Conservation (phyloP, 192 early-diverging fungal genomes). For the Allomyces arbusculus region DNA sequence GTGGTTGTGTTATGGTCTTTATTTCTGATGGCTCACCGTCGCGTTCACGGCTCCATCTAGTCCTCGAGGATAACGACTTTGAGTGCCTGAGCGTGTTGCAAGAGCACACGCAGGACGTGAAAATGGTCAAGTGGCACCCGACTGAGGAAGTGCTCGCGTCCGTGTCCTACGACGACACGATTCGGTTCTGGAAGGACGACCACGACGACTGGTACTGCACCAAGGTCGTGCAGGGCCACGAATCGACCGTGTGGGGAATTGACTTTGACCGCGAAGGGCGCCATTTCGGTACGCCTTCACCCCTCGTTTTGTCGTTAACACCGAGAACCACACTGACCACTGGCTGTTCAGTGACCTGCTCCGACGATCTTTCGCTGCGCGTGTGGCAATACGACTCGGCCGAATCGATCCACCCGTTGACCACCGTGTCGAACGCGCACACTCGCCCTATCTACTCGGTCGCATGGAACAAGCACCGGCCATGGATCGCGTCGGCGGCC, state of each 20-base stretch:
- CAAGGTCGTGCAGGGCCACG: conserved; percentile 64
- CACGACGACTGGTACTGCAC: conserved; percentile 93
- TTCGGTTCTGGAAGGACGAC: conserved; percentile 84
- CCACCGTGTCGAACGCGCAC: conserved; percentile 45
- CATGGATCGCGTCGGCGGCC: conserved; percentile 52
- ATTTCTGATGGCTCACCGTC: neutral
- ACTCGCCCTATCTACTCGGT: conserved; percentile 77
- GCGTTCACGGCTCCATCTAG: conserved; percentile 7
- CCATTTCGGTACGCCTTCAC: conserved; percentile 9
- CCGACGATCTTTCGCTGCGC: neutral
- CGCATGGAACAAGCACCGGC: conserved; percentile 62
- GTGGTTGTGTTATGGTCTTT: no score
- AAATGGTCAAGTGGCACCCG: conserved; percentile 85
- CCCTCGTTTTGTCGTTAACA: no score
- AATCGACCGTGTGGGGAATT: conserved; percentile 79
- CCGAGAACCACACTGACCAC: no score
- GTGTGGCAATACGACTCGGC: neutral
- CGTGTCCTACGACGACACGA: conserved; percentile 82
- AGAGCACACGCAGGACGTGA: conserved; percentile 93
- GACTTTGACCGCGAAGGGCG: conserved; percentile 49
- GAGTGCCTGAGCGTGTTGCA: conserved; percentile 85
- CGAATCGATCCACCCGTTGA: conserved; percentile 18
- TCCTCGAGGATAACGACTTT: conserved; percentile 70
- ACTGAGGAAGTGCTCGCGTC: conserved; percentile 62
- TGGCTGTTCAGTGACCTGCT: neutral